Conservation (phyloP, 148 eudicot genomes). For the Linanthus parryae region DNA sequence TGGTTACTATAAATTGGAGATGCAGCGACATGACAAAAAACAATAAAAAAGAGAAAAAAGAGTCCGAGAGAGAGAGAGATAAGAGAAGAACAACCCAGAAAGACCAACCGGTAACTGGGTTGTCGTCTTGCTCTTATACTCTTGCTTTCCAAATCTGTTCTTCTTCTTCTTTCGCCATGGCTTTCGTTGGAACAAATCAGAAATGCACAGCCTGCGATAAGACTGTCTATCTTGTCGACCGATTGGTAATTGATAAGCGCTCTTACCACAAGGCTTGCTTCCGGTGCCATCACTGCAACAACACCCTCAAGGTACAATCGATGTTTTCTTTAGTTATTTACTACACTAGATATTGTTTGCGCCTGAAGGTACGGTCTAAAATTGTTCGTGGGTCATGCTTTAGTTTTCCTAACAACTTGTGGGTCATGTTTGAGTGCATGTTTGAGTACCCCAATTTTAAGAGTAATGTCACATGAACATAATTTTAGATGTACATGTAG, state of each 20-base stretch:
- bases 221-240: conserved; percentile 78
- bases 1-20: too few species aligned
- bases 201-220: conserved; percentile 69
- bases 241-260: conserved; percentile 52
- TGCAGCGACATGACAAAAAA: too few species aligned
- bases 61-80: conserved; percentile 2
- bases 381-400: too few species aligned
- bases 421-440: too few species aligned
- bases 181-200: conserved; percentile 54
- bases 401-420: too few species aligned
- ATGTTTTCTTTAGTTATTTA: too few species aligned
- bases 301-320: conserved; percentile 74
- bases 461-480: too few species aligned
- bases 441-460: too few species aligned
- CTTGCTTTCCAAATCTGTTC: neutral
- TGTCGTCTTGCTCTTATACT: neutral
- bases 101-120: too few species aligned
- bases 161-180: conserved; percentile 13
- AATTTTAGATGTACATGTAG: too few species aligned
- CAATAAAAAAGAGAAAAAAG: neutral
- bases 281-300: conserved; percentile 81
- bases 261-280: conserved; percentile 77
- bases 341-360: too few species aligned
- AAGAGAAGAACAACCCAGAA: neutral
- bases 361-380: too few species aligned